A percentile compares a stretch with the other conserved stretches of the same genome.
These are phyloP conservation scores for Fusarium heterosporum DNA, from an alignment of 2,329 filamentous ascomycete genomes.

Conservation along the genomic window DNA sequence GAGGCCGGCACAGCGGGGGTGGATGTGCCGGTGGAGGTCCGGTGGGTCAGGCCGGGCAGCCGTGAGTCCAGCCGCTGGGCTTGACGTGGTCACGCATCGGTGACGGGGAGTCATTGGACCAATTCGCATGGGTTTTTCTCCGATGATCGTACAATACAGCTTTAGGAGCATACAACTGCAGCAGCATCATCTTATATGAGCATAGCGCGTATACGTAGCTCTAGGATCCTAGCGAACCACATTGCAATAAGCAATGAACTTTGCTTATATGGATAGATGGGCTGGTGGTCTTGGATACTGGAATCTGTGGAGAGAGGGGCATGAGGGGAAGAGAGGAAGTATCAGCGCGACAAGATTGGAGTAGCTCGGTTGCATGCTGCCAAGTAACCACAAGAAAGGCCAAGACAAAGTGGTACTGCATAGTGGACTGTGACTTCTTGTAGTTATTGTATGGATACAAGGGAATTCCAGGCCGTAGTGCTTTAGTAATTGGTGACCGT, in stretches of 20 bases:
- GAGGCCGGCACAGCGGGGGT: slow-evolving; percentile 28
- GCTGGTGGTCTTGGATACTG: background rate
- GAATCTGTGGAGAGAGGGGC: slow-evolving; percentile 14
- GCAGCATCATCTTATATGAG: slow-evolving; percentile 6
- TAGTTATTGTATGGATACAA: slow-evolving; percentile 24
- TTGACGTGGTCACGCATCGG: slow-evolving; percentile 47
- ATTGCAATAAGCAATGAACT: background rate
- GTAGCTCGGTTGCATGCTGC: slow-evolving; percentile 11
- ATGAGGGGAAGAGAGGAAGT: slow-evolving; percentile 17
- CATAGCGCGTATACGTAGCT: background rate
- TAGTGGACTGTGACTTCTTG: background rate
- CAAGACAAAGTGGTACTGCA: slow-evolving; percentile 24
- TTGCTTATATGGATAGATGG: slow-evolving; percentile 11
- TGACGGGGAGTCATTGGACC: slow-evolving; percentile 37
- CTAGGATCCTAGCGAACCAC: slow-evolving; percentile 2
- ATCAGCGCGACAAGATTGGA: slow-evolving; percentile 26
- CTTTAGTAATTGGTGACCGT: background rate
- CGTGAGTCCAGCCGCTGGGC: slow-evolving; percentile 41
- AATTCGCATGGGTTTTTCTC: slow-evolving; percentile 38
- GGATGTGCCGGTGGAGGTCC: slow-evolving; percentile 35
- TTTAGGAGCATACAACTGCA: background rate
- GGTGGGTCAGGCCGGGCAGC: slow-evolving; percentile 42
- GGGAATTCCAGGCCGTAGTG: slow-evolving; percentile 17
- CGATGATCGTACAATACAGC: slow-evolving; percentile 33
- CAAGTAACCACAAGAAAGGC: slow-evolving; percentile 17